These are phyloP conservation scores for Coelastrella sp. DNA, from an alignment of 139 green algal species.

Conservation along the genomic window DNA sequence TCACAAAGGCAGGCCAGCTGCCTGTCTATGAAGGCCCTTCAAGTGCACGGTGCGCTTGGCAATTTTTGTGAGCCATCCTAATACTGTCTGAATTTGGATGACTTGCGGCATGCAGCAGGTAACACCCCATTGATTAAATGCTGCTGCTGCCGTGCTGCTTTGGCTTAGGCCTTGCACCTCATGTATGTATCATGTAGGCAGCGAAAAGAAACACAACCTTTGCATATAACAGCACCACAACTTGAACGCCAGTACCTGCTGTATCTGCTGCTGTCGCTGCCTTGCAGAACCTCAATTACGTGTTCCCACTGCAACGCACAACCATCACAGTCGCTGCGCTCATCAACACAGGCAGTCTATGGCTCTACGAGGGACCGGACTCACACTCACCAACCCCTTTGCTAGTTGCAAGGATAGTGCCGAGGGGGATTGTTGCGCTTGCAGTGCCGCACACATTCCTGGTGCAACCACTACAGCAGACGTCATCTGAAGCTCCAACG, in stretches of 20 bases:
- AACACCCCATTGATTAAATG: neutral
- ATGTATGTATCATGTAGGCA: neutral
- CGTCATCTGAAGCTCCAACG: neutral
- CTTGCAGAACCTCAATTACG: constrained; percentile 30
- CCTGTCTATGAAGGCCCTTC: too few species aligned
- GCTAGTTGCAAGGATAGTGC: constrained; percentile 17
- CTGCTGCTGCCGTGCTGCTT: neutral
- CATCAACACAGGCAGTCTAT: constrained; percentile 50
- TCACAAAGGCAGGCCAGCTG: too few species aligned
- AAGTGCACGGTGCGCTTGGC: too few species aligned
- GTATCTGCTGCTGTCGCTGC: neutral
- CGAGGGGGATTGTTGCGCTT: neutral
- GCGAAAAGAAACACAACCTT: too few species aligned
- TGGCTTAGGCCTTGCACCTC: neutral
- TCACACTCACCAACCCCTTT: neutral
- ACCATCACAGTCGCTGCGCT: constrained; percentile 13
- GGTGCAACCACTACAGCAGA: constrained; percentile 14
- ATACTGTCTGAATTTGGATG: too few species aligned
- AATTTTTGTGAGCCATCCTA: too few species aligned
- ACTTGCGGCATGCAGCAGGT: too few species aligned
- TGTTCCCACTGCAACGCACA: neutral
- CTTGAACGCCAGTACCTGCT: neutral
- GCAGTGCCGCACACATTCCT: constrained; percentile 1
- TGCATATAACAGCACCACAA: too few species aligned
- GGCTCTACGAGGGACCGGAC: constrained; percentile 34